Evolutionary conservation across 768 basidiomycete genomes (phyloP).

Genomic region (Leccinum incarnatum): DNA sequence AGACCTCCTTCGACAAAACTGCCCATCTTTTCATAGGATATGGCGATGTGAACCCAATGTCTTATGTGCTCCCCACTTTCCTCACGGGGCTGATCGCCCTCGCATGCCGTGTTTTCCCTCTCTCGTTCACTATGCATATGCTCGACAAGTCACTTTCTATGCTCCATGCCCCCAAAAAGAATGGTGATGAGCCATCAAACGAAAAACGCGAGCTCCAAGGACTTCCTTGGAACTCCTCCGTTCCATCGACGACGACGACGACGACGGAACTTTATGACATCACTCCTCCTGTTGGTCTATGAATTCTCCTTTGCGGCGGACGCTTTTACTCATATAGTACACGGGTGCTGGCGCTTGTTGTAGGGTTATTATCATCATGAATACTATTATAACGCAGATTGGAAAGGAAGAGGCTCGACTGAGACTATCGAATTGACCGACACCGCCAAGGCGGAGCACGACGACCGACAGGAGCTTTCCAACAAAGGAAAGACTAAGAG

Average conservation of each 20-base stretch:
- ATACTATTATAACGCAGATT: conserved; percentile 35
- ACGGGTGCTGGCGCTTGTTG: conserved; percentile 45
- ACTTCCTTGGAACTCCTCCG: conserved; percentile 19
- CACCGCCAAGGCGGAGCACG: neutral
- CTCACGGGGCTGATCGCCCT: conserved; percentile 42
- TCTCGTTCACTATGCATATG: conserved; percentile 46
- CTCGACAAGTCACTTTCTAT: conserved; percentile 36
- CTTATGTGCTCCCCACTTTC: conserved; percentile 28
- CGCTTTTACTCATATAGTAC: conserved; percentile 43
- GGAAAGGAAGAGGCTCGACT: conserved; percentile 27
- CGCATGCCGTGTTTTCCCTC: conserved; percentile 46
- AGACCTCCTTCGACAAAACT: conserved; percentile 24
- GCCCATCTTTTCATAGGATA: conserved; percentile 22
- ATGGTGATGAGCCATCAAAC: conserved; percentile 26
- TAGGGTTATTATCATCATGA: conserved; percentile 42
- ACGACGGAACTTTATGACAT: conserved; percentile 31
- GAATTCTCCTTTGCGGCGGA: conserved; percentile 38
- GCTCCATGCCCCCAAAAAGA: conserved; percentile 30
- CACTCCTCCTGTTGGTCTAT: conserved; percentile 50
- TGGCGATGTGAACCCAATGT: conserved; percentile 32
- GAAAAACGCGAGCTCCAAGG: conserved; percentile 32
- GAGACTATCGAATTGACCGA: conserved; percentile 12
- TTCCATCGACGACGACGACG: conserved; percentile 19
- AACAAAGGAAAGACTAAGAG: conserved; percentile 15
- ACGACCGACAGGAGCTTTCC: conserved; percentile 21